Evolutionary conservation across 176 grass and related monocot genomes (phyloP), one percentile per base, ranked within the genome.

Genomic region (Luzula sylvatica): DNA sequence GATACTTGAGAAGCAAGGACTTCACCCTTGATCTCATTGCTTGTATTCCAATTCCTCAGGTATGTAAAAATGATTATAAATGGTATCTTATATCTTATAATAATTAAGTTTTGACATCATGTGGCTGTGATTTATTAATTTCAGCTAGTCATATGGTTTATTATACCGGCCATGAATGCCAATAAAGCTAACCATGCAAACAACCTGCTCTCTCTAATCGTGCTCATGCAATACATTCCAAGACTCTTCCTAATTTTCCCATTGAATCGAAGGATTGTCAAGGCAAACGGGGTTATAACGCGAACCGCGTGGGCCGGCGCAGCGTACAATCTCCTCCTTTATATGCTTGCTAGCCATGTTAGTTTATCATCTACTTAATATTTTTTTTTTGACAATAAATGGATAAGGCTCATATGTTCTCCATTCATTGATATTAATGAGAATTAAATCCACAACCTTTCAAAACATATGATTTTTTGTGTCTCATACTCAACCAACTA

Each of bases 281-380:
- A 95, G 62, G 59, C 84, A 1, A 86, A 73, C 26, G 90, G 90
- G 59, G 80, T 88, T 5, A 76, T 95, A 49, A 73, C 84, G 24
- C 88, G 65, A 62, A 95, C 90, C 11, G 90, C 90, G 1, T 81
- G 83, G 80, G 72, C 75, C 25, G 90, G 90, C 11, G 90, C 84
- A 8, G 90, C 80, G 6, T 95, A 95, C 64, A 95, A 95, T 59
- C 66, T 95, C 6, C 74, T 95, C 21, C 84, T 88, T 13, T 95
- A 95, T 79, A 95, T 82, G 14, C 52, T 95, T 25, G 90, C 90
- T 29, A 95, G 90, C 11, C 90, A 95, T 69, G 90, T 87, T 76
- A 53, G 78, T 38, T 48, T 23, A 42, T 12, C 49, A 21, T 0
- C 50, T 18, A 8, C 6, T 11, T n/a, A 12, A 5, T 13, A 2